Conservation (phyloP, 768 basidiomycete species). For the Clitopilus passeckerianus region DNA sequence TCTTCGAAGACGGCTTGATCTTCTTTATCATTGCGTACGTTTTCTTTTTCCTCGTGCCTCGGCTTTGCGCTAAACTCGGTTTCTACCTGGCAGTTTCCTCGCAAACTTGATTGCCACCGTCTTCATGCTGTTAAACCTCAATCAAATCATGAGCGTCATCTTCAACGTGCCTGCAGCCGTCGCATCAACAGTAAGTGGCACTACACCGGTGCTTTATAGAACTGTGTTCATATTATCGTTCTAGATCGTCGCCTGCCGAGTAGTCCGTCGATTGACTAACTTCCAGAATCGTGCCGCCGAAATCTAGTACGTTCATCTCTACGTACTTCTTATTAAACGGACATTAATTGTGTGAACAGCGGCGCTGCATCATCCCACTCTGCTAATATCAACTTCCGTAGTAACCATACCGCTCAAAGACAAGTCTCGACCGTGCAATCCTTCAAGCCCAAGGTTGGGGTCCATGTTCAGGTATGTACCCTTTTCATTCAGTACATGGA, state of each 20-base stretch:
- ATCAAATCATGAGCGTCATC: slow-evolving; percentile 61
- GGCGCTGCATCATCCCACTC: slow-evolving; percentile 20
- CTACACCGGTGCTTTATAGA: neutral
- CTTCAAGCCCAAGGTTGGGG: slow-evolving; percentile 22
- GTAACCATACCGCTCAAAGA: slow-evolving; percentile 6
- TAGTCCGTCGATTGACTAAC: slow-evolving; percentile 54
- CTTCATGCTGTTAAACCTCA: slow-evolving; percentile 64
- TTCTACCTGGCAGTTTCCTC: slow-evolving; percentile 29
- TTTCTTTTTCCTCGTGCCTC: neutral
- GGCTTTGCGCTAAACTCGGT: neutral
- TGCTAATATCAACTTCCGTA: slow-evolving; percentile 16
- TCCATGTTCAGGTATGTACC: slow-evolving; percentile 39
- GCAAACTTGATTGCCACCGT: slow-evolving; percentile 41
- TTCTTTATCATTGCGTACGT: slow-evolving; percentile 74
- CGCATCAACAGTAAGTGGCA: slow-evolving; percentile 38
- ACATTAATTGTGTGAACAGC: slow-evolving; percentile 4
- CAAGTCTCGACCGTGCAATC: slow-evolving; percentile 15
- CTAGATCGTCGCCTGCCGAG: slow-evolving; percentile 56
- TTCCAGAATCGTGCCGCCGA: slow-evolving; percentile 38
- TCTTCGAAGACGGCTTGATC: slow-evolving; percentile 69
- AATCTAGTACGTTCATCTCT: slow-evolving; percentile 31
- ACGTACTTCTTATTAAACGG: neutral
- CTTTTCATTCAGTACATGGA: neutral
- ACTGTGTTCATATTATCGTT: neutral
- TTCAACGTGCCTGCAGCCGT: slow-evolving; percentile 65